Evolutionary conservation across 768 basidiomycete species (phyloP).

Genomic region (Xerocomellus dryophilus): DNA sequence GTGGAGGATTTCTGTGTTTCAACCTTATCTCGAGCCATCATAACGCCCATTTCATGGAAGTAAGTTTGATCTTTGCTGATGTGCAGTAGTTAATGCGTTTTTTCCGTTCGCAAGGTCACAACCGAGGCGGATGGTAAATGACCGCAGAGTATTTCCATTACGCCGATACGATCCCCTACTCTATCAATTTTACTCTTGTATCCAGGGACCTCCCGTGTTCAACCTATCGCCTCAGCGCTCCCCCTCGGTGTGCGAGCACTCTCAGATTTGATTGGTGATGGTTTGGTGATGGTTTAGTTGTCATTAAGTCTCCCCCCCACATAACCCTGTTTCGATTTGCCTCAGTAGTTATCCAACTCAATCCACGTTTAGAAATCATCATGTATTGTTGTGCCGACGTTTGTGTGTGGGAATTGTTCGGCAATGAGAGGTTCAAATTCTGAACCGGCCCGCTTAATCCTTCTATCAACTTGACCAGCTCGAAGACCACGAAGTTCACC

Average conservation of each 20-base stretch:
- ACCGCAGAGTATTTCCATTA: neutral
- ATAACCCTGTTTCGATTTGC: neutral
- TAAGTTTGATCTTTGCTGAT: neutral
- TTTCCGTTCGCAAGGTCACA: neutral
- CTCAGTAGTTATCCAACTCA: too few relatives aligned
- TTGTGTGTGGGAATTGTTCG: neutral
- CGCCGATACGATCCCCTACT: neutral
- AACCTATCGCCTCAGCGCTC: too few relatives aligned
- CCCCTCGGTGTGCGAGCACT: neutral
- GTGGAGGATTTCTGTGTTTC: conserved; percentile 2
- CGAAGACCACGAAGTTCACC: conserved; percentile 67
- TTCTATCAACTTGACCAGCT: conserved; percentile 27
- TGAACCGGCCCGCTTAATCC: neutral
- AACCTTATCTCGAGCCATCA: neutral
- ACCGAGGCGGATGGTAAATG: neutral
- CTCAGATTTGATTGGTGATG: neutral
- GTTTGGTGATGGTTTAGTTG: neutral
- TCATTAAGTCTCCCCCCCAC: neutral
- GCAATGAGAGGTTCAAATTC: neutral
- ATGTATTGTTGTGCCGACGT: neutral
- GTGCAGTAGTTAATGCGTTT: neutral
- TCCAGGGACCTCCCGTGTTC: neutral
- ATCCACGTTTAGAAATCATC: too few relatives aligned
- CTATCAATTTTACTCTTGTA: neutral
- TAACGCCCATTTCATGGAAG: neutral